Percentiles rank a stretch among this genome's conserved stretches.
Evolutionary conservation across 2,329 filamentous ascomycete species (phyloP).

Genomic region (Colletotrichum caudatum): DNA sequence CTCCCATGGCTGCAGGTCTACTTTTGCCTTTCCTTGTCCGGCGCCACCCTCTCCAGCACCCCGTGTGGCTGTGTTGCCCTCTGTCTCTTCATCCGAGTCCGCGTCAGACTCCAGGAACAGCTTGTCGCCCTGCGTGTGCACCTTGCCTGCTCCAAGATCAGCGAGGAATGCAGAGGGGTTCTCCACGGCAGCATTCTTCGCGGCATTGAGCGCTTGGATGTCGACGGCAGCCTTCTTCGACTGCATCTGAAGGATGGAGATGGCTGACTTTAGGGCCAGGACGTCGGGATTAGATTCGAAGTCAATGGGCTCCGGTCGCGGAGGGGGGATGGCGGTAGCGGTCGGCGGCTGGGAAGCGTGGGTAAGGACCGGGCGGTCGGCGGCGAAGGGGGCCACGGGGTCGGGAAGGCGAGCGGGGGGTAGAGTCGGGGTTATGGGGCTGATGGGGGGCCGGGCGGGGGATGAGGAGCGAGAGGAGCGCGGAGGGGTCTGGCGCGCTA

Average conservation of each 20-base stretch:
- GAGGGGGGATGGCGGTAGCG: conserved; percentile 55
- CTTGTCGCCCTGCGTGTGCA: conserved; percentile 57
- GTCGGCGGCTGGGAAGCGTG: conserved; percentile 59
- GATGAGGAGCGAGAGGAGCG: conserved; percentile 54
- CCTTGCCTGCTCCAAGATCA: conserved; percentile 73
- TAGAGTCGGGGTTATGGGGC: conserved; percentile 66
- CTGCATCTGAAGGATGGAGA: conserved; percentile 89
- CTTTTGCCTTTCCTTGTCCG: conserved; percentile 25
- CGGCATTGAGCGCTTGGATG: conserved; percentile 74
- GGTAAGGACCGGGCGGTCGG: conserved; percentile 55
- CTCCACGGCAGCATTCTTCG: conserved; percentile 77
- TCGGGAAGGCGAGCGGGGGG: conserved; percentile 51
- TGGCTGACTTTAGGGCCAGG: conserved; percentile 85
- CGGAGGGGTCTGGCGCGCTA: conserved; percentile 33
- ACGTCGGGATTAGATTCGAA: conserved; percentile 83
- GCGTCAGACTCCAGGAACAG: conserved; percentile 45
- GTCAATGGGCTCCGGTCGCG: conserved; percentile 65
- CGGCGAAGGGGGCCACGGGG: conserved; percentile 47
- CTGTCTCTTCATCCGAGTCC: conserved; percentile 45
- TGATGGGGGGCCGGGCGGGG: conserved; percentile 63
- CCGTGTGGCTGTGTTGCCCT: conserved; percentile 48
- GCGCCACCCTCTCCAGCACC: conserved; percentile 38
- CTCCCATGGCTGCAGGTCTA: conserved; percentile 61
- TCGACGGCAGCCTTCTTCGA: conserved; percentile 81
- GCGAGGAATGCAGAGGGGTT: conserved; percentile 79